Evolutionary conservation across 2,329 filamentous ascomycete species (phyloP).

Genomic region (Talaromyces sp.): DNA sequence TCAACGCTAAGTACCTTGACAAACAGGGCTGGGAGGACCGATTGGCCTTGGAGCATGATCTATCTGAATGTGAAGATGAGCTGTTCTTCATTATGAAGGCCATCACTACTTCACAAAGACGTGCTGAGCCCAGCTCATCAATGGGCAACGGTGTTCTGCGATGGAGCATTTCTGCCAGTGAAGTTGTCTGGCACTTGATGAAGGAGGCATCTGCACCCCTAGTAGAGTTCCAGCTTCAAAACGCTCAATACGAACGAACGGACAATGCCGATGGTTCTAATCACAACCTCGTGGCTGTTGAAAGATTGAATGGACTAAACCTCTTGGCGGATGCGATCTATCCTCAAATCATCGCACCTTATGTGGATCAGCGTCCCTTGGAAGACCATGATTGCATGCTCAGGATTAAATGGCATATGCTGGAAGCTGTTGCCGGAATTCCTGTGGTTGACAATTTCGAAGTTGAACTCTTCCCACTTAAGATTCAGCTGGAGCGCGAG

Average conservation of each 20-base stretch:
- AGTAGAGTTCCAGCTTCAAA: slow-evolving; percentile 87
- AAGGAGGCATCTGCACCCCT: slow-evolving; percentile 83
- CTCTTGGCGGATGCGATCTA: slow-evolving; percentile 88
- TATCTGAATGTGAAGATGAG: slow-evolving; percentile 90
- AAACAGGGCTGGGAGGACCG: slow-evolving; percentile 89
- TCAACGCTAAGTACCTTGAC: slow-evolving; percentile 84
- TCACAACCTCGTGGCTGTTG: slow-evolving; percentile 86
- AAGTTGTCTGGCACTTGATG: slow-evolving; percentile 97
- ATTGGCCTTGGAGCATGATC: slow-evolving; percentile 82
- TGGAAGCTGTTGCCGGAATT: slow-evolving; percentile 96
- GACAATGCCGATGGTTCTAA: slow-evolving; percentile 98
- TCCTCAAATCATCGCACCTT: slow-evolving; percentile 92
- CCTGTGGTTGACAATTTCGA: slow-evolving; percentile 97
- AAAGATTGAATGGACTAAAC: slow-evolving; percentile 85
- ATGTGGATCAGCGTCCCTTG: slow-evolving; percentile 66
- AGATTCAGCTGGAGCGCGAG: slow-evolving; percentile 89
- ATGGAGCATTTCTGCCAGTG: slow-evolving; percentile 91
- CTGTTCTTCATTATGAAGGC: slow-evolving; percentile 99
- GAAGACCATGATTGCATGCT: slow-evolving; percentile 76
- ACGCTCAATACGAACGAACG: slow-evolving; percentile 90
- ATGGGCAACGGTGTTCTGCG: slow-evolving; percentile 79
- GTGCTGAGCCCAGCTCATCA: slow-evolving; percentile 66
- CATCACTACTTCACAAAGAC: slow-evolving; percentile 92
- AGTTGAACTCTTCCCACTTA: slow-evolving; percentile 88
- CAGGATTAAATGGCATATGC: slow-evolving; percentile 94